Conservation (phyloP, 1,284 basidiomycete genomes). For the Quambalaria eucalypti region DNA sequence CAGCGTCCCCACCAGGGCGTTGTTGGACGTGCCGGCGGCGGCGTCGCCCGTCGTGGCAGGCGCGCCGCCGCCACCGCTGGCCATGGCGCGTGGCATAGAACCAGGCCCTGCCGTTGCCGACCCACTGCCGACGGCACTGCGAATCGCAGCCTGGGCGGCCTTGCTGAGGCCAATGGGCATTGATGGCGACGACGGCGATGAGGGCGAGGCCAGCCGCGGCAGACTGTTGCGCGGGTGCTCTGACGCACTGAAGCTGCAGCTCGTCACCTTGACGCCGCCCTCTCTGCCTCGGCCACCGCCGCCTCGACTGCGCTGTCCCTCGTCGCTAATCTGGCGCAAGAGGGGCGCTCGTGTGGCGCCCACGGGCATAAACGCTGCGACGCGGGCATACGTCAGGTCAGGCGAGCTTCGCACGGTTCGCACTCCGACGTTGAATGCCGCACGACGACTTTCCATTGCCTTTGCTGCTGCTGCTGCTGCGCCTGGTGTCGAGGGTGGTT, state of each 20-base stretch:
- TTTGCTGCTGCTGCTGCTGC: neutral
- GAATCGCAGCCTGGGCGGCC: too few species aligned
- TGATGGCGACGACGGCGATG: neutral
- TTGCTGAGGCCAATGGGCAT: too few species aligned
- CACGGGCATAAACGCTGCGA: neutral
- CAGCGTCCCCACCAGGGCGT: too few species aligned
- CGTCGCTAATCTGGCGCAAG: too few species aligned
- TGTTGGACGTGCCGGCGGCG: too few species aligned
- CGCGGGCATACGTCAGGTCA: slow-evolving; percentile 13
- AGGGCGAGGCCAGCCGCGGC: neutral
- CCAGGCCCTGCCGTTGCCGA: too few species aligned
- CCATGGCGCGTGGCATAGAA: too few species aligned
- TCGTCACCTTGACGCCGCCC: slow-evolving; percentile 7
- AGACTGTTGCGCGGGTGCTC: slow-evolving; percentile 1
- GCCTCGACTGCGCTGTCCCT: neutral
- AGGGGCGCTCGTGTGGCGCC: too few species aligned
- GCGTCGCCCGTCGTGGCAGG: too few species aligned
- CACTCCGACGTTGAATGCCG: slow-evolving; percentile 9
- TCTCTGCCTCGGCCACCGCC: slow-evolving; percentile 1
- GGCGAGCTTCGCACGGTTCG: slow-evolving; percentile 23
- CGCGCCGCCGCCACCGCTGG: too few species aligned
- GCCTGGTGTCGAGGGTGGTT: too few species aligned
- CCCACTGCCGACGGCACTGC: neutral
- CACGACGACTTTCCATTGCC: neutral
- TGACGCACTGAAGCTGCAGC: neutral